A percentile compares a stretch with the other conserved stretches of the same genome.
phyloP scores from a whole-genome alignment of 2,329 filamentous ascomycete genomes.

The Cercospora brassicicola region DNA sequence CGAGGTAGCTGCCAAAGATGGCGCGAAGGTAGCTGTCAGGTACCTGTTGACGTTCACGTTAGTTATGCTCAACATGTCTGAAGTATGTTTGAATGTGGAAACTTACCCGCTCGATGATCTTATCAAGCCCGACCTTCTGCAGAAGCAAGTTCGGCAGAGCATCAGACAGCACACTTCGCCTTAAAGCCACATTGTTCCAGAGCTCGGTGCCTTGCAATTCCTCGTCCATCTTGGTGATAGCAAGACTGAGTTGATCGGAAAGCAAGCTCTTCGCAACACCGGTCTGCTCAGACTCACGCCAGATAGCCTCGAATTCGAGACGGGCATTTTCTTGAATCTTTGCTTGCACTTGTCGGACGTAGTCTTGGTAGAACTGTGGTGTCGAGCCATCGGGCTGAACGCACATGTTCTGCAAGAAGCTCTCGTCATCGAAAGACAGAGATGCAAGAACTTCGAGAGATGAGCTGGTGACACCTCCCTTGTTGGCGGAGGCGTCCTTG shows the following conservation, averaged over 20 bases:
- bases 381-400: constrained; percentile 71
- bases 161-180: constrained; percentile 75
- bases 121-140: constrained; percentile 86
- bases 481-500: constrained; percentile 98
- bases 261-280: constrained; percentile 79
- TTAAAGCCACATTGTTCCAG: constrained; percentile 79
- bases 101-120: constrained; percentile 74
- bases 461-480: constrained; percentile 95
- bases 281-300: constrained; percentile 85
- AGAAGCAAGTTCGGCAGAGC: constrained; percentile 82
- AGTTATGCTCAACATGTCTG: neutral
- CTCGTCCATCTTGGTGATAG: constrained; percentile 95
- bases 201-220: constrained; percentile 91
- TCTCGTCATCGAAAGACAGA: constrained; percentile 85
- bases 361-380: constrained; percentile 88
- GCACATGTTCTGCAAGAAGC: constrained; percentile 94
- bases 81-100: neutral
- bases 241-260: constrained; percentile 83
- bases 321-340: constrained; percentile 88
- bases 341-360: constrained; percentile 87
- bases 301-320: constrained; percentile 97
- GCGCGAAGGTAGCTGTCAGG: constrained; percentile 88
- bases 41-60: constrained; percentile 52
- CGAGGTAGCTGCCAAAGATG: constrained; percentile 94
- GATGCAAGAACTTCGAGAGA: constrained; percentile 94